Evolutionary conservation across 108 stramenopile species (phyloP), one percentile per base, ranked within the genome.

Genomic region (Nitzschia putrida): DNA sequence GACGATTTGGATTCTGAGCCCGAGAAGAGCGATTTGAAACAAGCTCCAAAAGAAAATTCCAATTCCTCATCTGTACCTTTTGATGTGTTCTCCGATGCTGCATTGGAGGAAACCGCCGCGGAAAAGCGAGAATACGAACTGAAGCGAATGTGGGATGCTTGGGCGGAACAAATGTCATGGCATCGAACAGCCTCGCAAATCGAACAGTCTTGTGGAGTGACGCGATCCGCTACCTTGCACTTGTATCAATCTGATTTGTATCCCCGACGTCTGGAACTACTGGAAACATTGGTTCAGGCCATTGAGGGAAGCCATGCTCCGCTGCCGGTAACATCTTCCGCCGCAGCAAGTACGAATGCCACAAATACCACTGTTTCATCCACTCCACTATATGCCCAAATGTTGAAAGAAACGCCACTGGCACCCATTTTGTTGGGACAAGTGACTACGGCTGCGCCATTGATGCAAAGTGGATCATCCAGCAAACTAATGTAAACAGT

Each of bases 91-190:
- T 67, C 77, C 14, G 58, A 71, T 80, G 56, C 73, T 25, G 53
- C 77, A 14, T 47, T 70, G 12, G 54, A 54, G 25, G 58, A 47
- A 21, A 51, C 71, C 29, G 66, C 43, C 14, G 42, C 67, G 16
- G 79, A 78, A 45, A 71, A 73, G 37, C 74, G 58, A 61, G 63
- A 65, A 24, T 82, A 84, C 47, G 72, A 84, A 51, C 65, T 76
- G 67, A 59, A 57, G 38, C 80, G 76, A 55, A 69, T 80, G 65
- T 87, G 83, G 83, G 81, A 84, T 58, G 80, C 83, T 7, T 87
- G 86, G 86, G 53, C 53, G 3, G 73, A 83, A 45, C 83, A 87
- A 64, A 82, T 73, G 69, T 44, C 74, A 12, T 87, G 86, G 86
- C 22, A 57, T 7, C 66, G 83, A 16, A 61, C 68, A 9, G 14